These are phyloP conservation scores for Blastocladiella emersonii DNA, from an alignment of 371 early-diverging fungal species.

Conservation along the genomic window DNA sequence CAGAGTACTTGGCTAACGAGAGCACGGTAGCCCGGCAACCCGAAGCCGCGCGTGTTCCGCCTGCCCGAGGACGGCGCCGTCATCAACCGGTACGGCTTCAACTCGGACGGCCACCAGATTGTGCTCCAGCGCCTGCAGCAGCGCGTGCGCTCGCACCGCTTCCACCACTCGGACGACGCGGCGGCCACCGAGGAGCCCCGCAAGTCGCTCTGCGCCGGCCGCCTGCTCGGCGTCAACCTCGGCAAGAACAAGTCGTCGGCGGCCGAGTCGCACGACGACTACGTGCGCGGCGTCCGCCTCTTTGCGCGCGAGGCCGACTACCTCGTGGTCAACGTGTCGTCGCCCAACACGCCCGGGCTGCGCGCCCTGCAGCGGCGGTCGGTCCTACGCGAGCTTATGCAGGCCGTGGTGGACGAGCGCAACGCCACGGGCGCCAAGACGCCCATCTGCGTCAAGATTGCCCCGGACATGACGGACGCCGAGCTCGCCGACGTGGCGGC, in stretches of 20 bases:
- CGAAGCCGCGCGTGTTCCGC: slow-evolving; percentile 64
- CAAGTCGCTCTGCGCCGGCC: slow-evolving; percentile 18
- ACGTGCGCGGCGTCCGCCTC: slow-evolving; percentile 45
- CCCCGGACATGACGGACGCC: slow-evolving; percentile 54
- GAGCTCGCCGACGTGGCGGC: slow-evolving; percentile 58
- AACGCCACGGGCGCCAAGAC: slow-evolving; percentile 32
- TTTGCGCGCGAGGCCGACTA: slow-evolving; percentile 66
- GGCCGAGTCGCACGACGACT: slow-evolving; percentile 46
- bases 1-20: no score
- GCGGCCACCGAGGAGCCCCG: slow-evolving; percentile 4
- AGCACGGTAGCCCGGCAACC: slow-evolving; percentile 49
- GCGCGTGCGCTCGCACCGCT: slow-evolving; percentile 38
- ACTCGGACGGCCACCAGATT: slow-evolving; percentile 53
- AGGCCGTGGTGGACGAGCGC: slow-evolving; percentile 26
- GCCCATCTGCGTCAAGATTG: slow-evolving; percentile 68
- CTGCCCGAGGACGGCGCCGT: slow-evolving; percentile 49
- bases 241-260: slow-evolving; percentile 67
- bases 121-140: slow-evolving; percentile 41
- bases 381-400: slow-evolving; percentile 43
- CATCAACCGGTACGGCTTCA: slow-evolving; percentile 80
- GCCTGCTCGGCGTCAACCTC: slow-evolving; percentile 61
- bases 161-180: slow-evolving; percentile 18
- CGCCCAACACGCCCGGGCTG: slow-evolving; percentile 71
- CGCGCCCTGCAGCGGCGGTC: slow-evolving; percentile 46
- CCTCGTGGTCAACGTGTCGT: slow-evolving; percentile 64